Evolutionary conservation across 208 protist species (phyloP), one percentile per base, ranked within the genome.

Genomic region (Angomonas desouzai): DNA sequence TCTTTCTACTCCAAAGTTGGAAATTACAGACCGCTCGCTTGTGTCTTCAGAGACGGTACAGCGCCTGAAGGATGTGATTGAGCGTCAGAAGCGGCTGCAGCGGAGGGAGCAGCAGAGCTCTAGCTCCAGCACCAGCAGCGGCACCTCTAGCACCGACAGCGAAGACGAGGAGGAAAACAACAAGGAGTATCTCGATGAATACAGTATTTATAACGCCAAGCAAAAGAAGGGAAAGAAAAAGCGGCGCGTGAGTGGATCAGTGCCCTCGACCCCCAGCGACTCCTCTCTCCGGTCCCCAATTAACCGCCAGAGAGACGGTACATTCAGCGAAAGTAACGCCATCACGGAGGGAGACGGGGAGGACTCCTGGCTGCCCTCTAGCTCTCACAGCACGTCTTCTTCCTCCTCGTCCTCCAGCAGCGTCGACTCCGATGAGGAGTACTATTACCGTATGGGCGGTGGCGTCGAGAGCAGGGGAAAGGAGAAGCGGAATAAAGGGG

Each of bases 21-120:
- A 82, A 30, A 60, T 95, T 59, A 48, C 85, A 10, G 85, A 95
- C 61, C 72, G 74, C 16, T 32, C 66, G 7, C 83, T 95, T 49
- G 72, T 72, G 7, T 61, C 53, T 23, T 79, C 83, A 18, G 82
- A 91, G 32, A 74, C 75, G 13, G 89, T 92, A 43, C 59, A 85
- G 53, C 81, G 72, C 33, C 78, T 95, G 34, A 72, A 78, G 51
- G 74, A 85, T 28, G 62, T 92, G 29, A 69, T 92, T 16, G 75
- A 72, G 6, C 72, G 77, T n/a, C 81, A 64, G 18, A 61, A 55
- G 10, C 75, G 76, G 6, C 58, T 49, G 4, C 65, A 63, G 43
- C 63, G 55, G 20, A 47, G 56, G 51, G 27, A 29, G 22, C 51
- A 59, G 33, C 18, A 20, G 36, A 69, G 49, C 40, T 68, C 56